These are phyloP conservation scores for Beauveria medogensis DNA, from an alignment of 2,329 filamentous ascomycete species.

Conservation along the genomic window DNA sequence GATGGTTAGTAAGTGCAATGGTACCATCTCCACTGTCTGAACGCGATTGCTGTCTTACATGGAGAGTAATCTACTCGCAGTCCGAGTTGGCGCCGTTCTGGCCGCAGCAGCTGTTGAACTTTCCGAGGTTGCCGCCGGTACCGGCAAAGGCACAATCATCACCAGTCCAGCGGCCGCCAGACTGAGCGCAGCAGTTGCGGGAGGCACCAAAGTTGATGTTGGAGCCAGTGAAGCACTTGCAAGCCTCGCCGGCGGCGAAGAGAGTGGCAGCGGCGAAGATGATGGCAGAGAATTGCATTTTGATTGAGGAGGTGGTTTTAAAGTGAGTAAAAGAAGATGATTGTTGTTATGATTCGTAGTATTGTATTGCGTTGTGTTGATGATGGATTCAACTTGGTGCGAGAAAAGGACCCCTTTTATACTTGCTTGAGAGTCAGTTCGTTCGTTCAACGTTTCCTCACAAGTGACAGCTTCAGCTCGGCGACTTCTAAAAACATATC, in stretches of 20 bases:
- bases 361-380: background rate
- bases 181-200: background rate
- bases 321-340: background rate
- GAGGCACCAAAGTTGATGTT: slow-evolving; percentile 1
- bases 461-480: background rate
- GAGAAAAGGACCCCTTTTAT: background rate
- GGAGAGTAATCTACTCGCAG: background rate
- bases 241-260: background rate
- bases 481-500: background rate
- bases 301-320: background rate
- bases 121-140: background rate
- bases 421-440: background rate
- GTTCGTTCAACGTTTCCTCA: background rate
- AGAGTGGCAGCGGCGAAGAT: background rate
- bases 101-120: slow-evolving; percentile 1
- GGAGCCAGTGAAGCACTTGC: slow-evolving; percentile 1
- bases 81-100: background rate
- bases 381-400: background rate
- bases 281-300: background rate
- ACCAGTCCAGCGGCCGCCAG: background rate
- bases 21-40: background rate
- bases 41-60: background rate
- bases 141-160: slow-evolving; percentile 1
- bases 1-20: background rate
- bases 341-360: background rate